phyloP scores from a whole-genome alignment of 352 stramenopile genomes.

The Saprolegnia diclina region DNA sequence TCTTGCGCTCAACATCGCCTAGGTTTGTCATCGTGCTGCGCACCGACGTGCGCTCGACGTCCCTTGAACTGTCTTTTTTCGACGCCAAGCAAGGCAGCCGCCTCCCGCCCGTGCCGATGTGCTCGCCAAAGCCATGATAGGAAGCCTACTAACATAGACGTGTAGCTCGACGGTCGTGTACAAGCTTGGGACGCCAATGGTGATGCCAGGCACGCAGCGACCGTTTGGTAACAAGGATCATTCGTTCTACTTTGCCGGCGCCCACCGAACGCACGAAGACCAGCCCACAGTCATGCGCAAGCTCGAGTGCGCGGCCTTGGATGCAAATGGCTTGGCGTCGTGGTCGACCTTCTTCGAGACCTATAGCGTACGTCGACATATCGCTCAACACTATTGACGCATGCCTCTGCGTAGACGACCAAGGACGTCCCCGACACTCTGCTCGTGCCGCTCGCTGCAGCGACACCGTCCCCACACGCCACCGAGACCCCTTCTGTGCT shows the following conservation, averaged over 20 bases:
- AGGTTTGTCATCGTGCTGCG: conserved; percentile 22
- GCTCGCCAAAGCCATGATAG: neutral
- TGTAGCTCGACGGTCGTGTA: conserved; percentile 20
- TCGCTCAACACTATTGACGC: neutral
- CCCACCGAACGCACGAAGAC: conserved; percentile 3
- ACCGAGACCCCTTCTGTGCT: neutral
- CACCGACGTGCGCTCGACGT: conserved; percentile 3
- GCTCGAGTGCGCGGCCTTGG: conserved; percentile 13
- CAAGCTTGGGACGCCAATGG: conserved; percentile 4
- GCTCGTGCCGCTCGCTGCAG: neutral
- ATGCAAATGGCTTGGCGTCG: conserved; percentile 12
- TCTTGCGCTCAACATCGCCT: neutral
- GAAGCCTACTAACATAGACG: neutral
- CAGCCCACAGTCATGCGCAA: neutral
- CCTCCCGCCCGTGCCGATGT: conserved; percentile 21
- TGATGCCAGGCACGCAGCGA: neutral
- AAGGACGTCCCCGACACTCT: neutral
- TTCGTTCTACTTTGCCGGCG: conserved; percentile 16
- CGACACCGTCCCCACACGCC: neutral
- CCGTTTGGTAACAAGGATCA: neutral
- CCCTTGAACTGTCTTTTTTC: conserved; percentile 17
- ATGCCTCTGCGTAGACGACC: neutral
- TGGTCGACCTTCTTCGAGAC: conserved; percentile 17
- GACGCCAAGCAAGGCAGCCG: conserved; percentile 3
- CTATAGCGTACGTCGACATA: conserved; percentile 4